These are phyloP conservation scores for Akebia trifoliata DNA, from an alignment of 164 flowering plant genomes.

Conservation along the genomic window DNA sequence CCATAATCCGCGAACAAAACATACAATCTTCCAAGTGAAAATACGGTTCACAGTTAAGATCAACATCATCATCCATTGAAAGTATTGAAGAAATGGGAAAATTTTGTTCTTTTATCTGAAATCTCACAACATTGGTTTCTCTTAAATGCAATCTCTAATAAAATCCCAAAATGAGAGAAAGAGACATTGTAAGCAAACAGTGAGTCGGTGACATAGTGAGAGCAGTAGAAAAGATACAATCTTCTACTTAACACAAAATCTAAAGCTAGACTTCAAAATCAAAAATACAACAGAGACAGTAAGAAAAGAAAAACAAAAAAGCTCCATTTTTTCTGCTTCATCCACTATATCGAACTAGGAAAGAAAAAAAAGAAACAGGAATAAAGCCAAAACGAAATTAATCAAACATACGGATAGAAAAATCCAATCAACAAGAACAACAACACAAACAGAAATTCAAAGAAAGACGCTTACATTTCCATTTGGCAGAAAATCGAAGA, in stretches of 20 bases:
- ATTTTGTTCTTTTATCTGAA: slow-evolving; percentile 5
- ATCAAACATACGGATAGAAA: not conserved
- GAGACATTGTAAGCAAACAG: slow-evolving; percentile 8
- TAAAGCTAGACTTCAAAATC: not conserved
- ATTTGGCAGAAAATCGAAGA: not conserved
- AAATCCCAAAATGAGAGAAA: not conserved
- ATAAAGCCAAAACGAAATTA: not conserved
- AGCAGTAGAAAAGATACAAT: too few relatives aligned
- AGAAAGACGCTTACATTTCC: not conserved
- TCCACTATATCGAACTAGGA: not conserved
- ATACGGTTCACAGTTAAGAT: not conserved
- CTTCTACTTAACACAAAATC: not conserved
- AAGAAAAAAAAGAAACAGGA: not conserved
- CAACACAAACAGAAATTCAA: not conserved
- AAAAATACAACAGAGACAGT: not conserved
- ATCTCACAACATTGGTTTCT: not conserved
- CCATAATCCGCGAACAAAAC: not conserved
- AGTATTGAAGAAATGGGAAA: not conserved
- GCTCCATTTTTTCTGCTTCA: not conserved
- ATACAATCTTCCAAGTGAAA: not conserved
- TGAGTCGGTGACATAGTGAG: not conserved
- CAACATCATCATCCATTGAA: not conserved
- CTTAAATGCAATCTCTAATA: not conserved
- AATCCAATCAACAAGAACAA: not conserved
- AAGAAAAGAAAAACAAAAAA: slow-evolving; percentile 1